These are phyloP conservation scores for Friedmanniomyces simplex DNA, from an alignment of 495 filamentous ascomycete genomes.

Conservation along the genomic window DNA sequence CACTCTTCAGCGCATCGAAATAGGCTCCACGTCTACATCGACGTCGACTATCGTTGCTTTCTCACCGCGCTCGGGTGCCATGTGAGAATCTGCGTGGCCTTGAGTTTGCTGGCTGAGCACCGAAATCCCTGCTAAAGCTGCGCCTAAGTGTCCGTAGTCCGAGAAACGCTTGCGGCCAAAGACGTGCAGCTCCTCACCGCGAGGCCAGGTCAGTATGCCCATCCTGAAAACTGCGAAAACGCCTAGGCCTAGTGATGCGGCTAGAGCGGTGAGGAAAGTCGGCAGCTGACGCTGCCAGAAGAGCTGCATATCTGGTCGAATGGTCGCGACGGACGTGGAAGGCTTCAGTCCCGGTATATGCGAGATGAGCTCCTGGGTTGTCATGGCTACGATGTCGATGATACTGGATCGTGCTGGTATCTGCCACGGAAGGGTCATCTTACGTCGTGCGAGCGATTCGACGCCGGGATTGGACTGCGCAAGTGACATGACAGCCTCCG, in stretches of 20 bases:
- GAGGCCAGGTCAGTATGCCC: constrained; percentile 10
- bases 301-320: background rate
- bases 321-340: background rate
- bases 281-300: constrained; percentile 5
- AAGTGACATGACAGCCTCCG: constrained; percentile 6
- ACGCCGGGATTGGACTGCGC: background rate
- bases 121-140: constrained; percentile 10
- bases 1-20: background rate
- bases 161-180: constrained; percentile 13
- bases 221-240: constrained; percentile 3
- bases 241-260: background rate
- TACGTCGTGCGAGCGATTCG: background rate
- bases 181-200: constrained; percentile 13
- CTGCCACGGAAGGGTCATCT: constrained; percentile 7
- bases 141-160: constrained; percentile 17
- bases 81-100: background rate
- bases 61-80: background rate
- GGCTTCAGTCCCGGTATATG: constrained; percentile 1
- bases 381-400: background rate
- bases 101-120: constrained; percentile 4
- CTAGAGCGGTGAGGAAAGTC: background rate
- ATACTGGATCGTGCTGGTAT: background rate
- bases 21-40: background rate
- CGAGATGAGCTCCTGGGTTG: background rate
- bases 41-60: constrained; percentile 3